These are phyloP conservation scores for Inonotus obliquus DNA, from an alignment of 1,284 basidiomycete species.

Conservation along the genomic window DNA sequence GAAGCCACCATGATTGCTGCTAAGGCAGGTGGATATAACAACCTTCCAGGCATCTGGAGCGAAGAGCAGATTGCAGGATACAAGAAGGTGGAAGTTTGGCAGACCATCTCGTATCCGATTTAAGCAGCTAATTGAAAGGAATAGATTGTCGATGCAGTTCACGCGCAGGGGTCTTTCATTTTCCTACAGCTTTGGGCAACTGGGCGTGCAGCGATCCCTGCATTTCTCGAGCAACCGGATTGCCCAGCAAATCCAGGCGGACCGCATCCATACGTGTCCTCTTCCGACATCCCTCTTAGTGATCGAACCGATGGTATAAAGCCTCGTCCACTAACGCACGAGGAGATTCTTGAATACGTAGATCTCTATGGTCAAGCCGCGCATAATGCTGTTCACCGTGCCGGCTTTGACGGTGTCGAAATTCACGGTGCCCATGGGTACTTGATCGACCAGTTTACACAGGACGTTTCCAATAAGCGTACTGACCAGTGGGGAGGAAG, in stretches of 20 bases:
- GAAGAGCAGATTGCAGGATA: constrained; percentile 28
- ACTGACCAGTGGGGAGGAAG: constrained; percentile 47
- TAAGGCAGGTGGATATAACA: constrained; percentile 19
- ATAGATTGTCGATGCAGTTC: constrained; percentile 35
- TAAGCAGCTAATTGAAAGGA: not conserved
- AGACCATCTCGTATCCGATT: not conserved
- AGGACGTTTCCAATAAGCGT: constrained; percentile 31
- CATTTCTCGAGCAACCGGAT: constrained; percentile 26
- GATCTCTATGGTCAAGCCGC: constrained; percentile 27
- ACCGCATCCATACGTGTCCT: constrained; percentile 32
- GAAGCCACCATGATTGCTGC: constrained; percentile 29
- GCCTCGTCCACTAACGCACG: constrained; percentile 32
- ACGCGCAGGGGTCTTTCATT: constrained; percentile 41
- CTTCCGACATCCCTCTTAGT: constrained; percentile 39
- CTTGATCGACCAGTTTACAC: constrained; percentile 22
- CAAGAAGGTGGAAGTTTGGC: constrained; percentile 23
- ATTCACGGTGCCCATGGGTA: constrained; percentile 21
- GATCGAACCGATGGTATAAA: not conserved
- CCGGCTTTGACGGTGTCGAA: constrained; percentile 31
- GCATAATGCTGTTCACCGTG: constrained; percentile 30
- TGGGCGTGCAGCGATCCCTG: constrained; percentile 35
- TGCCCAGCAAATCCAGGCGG: constrained; percentile 6
- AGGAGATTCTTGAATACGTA: constrained; percentile 35
- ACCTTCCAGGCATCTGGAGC: constrained; percentile 26
- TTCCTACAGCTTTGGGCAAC: constrained; percentile 48